Evolutionary conservation across 495 filamentous ascomycete genomes (phyloP).

Genomic region (Podospora australis): DNA sequence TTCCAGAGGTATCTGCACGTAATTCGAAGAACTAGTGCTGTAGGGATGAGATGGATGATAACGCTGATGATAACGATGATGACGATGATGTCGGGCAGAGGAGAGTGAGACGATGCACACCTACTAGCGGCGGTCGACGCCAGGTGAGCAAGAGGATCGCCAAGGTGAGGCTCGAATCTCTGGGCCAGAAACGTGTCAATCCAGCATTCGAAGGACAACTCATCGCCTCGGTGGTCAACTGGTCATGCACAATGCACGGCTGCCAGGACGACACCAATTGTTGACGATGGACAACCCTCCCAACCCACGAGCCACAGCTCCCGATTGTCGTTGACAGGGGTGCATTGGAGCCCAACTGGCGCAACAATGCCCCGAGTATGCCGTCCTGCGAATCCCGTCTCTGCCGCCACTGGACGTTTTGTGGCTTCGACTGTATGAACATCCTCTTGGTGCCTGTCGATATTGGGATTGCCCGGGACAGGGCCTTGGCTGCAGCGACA

Average conservation of each 20-base stretch:
- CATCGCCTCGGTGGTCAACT: constrained; percentile 5
- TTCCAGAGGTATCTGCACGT: neutral
- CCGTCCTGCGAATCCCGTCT: constrained; percentile 2
- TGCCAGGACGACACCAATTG: neutral
- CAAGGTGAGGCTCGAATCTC: constrained; percentile 7
- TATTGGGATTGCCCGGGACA: neutral
- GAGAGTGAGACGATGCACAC: too few species aligned
- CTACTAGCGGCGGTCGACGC: too few species aligned
- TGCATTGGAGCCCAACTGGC: constrained; percentile 9
- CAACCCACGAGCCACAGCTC: constrained; percentile 1
- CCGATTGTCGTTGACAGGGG: too few species aligned
- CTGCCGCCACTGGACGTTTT: neutral
- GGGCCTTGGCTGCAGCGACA: neutral
- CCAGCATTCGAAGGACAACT: constrained; percentile 9
- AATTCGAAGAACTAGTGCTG: neutral
- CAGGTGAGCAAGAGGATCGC: neutral
- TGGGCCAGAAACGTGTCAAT: constrained; percentile 9
- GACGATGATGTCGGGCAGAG: neutral
- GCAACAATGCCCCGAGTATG: constrained; percentile 9
- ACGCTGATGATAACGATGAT: neutral
- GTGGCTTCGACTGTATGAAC: neutral
- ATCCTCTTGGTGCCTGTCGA: neutral
- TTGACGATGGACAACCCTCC: too few species aligned
- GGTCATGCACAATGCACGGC: constrained; percentile 4
- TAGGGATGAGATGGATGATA: too few species aligned